phyloP scores from a whole-genome alignment of 495 filamentous ascomycete species.

The Opeltia flavorubescens region DNA sequence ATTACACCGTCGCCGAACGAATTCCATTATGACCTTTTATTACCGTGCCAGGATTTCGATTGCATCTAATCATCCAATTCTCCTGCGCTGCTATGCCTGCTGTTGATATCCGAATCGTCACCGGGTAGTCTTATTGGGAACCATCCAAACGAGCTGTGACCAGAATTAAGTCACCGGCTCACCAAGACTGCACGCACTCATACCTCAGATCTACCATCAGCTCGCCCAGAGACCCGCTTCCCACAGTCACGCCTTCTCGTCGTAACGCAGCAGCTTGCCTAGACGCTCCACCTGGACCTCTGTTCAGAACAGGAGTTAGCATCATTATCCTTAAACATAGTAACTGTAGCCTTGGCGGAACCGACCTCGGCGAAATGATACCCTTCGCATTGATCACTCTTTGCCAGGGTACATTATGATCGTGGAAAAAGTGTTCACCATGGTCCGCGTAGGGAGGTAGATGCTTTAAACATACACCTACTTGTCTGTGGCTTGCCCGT shows the following conservation, averaged over 20 bases:
- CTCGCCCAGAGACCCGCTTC: constrained; percentile 50
- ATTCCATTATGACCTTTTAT: no score
- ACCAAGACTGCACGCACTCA: no score
- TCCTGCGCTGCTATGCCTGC: no score
- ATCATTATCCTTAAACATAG: not conserved
- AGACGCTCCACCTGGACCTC: constrained; percentile 51
- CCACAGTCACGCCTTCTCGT: constrained; percentile 56
- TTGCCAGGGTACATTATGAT: constrained; percentile 83
- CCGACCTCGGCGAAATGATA: constrained; percentile 67
- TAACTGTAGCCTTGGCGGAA: constrained; percentile 3
- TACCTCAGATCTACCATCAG: constrained; percentile 47
- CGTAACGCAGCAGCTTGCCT: constrained; percentile 55
- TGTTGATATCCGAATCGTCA: constrained; percentile 21
- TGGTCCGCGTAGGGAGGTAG: constrained; percentile 39
- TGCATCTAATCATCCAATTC: no score
- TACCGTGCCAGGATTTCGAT: no score
- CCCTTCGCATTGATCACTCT: constrained; percentile 80
- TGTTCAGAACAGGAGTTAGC: constrained; percentile 18
- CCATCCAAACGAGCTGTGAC: constrained; percentile 47
- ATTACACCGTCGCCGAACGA: no score
- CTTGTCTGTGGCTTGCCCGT: constrained; percentile 42
- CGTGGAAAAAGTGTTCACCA: constrained; percentile 40
- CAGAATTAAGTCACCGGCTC: not conserved
- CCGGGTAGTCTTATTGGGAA: constrained; percentile 50
- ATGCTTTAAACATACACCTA: constrained; percentile 78